These are phyloP conservation scores for Cystobasidium ongulense DNA, from an alignment of 768 basidiomycete genomes.

Conservation along the genomic window DNA sequence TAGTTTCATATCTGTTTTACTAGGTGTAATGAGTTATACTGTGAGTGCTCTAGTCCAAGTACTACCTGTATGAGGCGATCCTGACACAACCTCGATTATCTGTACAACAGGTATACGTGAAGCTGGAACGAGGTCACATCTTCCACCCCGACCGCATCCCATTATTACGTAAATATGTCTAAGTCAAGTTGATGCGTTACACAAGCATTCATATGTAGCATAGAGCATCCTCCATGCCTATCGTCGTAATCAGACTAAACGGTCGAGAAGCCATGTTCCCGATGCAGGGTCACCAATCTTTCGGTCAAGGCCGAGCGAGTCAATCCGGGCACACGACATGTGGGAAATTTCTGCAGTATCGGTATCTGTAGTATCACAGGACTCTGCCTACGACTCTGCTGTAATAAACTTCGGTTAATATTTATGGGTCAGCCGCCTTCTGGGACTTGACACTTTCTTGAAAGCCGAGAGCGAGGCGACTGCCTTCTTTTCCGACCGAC, in stretches of 20 bases:
- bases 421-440: neutral
- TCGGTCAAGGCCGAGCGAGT: no score
- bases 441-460: no score
- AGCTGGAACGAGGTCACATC: slow-evolving; percentile 41
- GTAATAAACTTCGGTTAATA: no score
- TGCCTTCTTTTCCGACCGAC: neutral
- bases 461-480: neutral
- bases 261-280: no score
- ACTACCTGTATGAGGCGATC: neutral
- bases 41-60: neutral
- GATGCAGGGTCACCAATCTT: no score
- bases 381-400: no score
- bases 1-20: slow-evolving; percentile 45
- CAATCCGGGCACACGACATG: no score
- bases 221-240: neutral
- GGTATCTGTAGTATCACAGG: no score
- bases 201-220: neutral
- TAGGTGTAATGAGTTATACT: slow-evolving; percentile 37
- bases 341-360: no score
- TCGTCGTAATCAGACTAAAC: neutral
- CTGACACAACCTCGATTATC: neutral
- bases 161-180: slow-evolving; percentile 9
- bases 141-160: slow-evolving; percentile 35
- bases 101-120: slow-evolving; percentile 34
- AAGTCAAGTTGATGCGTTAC: neutral